A percentile compares a stretch with the other conserved stretches of the same genome.
Evolutionary conservation across 1,284 basidiomycete species (phyloP).

Genomic region (Marasmius fiardii): DNA sequence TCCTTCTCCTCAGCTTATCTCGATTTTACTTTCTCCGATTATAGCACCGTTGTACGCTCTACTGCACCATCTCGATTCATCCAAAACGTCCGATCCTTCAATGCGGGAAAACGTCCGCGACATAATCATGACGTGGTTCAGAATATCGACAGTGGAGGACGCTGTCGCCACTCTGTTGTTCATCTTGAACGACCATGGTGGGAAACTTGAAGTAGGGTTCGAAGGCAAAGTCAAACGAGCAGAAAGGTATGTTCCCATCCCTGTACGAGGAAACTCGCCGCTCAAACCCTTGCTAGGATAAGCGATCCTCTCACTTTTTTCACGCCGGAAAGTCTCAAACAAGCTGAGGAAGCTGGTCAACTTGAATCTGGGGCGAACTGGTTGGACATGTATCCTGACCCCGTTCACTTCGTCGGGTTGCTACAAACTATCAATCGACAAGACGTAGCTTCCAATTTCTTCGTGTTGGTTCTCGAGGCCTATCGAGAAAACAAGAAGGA

Average conservation of each 20-base stretch:
- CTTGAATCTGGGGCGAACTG: conserved; percentile 53
- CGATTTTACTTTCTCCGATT: conserved; percentile 65
- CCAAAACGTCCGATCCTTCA: conserved; percentile 58
- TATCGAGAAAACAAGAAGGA: conserved; percentile 53
- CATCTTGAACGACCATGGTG: conserved; percentile 51
- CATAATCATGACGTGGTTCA: conserved; percentile 71
- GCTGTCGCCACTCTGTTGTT: conserved; percentile 59
- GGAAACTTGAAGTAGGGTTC: conserved; percentile 53
- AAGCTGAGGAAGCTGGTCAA: conserved; percentile 38
- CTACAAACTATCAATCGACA: conserved; percentile 62
- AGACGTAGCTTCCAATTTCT: conserved; percentile 70
- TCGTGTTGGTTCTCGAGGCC: conserved; percentile 68
- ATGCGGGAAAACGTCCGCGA: conserved; percentile 56
- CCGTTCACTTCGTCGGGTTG: conserved; percentile 60
- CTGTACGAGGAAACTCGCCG: not conserved
- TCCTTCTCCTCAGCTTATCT: conserved; percentile 68
- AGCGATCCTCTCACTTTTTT: conserved; percentile 40
- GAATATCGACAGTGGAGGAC: conserved; percentile 51
- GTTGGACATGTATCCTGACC: conserved; percentile 71
- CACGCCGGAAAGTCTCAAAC: conserved; percentile 46
- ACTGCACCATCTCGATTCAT: conserved; percentile 45
- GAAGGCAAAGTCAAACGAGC: conserved; percentile 46
- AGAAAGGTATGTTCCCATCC: conserved; percentile 32
- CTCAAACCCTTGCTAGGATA: not conserved
- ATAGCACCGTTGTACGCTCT: conserved; percentile 67